phyloP scores from a whole-genome alignment of 805 yeast species.

The Lipomyces mesembrius region DNA sequence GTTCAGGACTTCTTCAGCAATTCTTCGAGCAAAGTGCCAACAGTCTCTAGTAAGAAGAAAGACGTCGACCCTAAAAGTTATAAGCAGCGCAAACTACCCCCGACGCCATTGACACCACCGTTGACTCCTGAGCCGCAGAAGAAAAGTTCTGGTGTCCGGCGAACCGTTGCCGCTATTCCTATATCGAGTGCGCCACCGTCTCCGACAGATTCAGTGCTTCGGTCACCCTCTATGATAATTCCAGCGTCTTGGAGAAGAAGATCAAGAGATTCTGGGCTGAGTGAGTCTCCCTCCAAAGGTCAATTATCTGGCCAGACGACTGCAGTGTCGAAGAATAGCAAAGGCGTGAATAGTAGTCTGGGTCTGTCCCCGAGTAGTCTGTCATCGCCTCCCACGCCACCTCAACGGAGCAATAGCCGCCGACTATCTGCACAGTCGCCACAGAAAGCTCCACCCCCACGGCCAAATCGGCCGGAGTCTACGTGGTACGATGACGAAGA shows the following conservation, averaged over 20 bases:
- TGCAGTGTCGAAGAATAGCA: neutral
- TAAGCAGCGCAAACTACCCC: neutral
- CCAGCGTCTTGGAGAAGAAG: slow-evolving; percentile 8
- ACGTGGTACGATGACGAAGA: slow-evolving; percentile 25
- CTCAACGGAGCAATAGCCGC: neutral
- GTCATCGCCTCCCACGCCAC: neutral
- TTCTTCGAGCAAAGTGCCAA: neutral
- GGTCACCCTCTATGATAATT: slow-evolving; percentile 8
- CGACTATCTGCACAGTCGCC: neutral
- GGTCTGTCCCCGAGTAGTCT: neutral
- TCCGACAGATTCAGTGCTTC: neutral
- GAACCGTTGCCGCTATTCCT: neutral
- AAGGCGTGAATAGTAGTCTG: neutral
- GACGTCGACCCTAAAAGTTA: neutral
- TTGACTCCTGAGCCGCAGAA: neutral
- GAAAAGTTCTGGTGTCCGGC: neutral
- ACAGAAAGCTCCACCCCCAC: slow-evolving; percentile 24
- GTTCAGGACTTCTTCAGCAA: slow-evolving; percentile 22
- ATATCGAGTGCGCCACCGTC: neutral
- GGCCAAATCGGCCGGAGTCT: slow-evolving; percentile 28
- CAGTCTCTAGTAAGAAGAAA: neutral
- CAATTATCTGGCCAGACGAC: neutral
- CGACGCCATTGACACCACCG: neutral
- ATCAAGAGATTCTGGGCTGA: slow-evolving; percentile 1
- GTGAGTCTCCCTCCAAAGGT: neutral